A percentile compares a stretch with the other conserved stretches of the same genome.
phyloP scores from a whole-genome alignment of 148 eudicot genomes.

The Pharnaceum exiguum region DNA sequence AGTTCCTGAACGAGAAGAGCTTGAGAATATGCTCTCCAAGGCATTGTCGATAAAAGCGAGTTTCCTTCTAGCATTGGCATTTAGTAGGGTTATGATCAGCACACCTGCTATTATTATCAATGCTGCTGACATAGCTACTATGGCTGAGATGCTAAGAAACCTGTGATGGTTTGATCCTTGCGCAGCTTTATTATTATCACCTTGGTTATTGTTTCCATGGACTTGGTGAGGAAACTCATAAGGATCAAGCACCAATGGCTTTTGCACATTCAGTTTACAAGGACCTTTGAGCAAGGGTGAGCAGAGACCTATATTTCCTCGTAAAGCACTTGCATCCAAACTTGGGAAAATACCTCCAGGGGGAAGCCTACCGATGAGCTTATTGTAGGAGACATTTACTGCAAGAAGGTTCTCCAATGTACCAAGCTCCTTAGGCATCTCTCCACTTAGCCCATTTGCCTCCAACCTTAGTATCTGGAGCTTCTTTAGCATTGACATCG shows the following conservation, averaged over 20 bases:
- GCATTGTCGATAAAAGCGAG: conserved; percentile 56
- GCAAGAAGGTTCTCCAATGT: conserved; percentile 59
- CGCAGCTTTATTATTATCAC: background rate
- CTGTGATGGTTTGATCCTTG: conserved; percentile 30
- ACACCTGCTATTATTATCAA: conserved; percentile 61
- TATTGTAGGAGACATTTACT: conserved; percentile 77
- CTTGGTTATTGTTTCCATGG: conserved; percentile 32
- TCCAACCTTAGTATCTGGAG: conserved; percentile 81
- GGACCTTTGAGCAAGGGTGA: conserved; percentile 86
- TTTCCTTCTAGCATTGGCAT: conserved; percentile 63
- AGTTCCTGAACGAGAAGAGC: conserved; percentile 63
- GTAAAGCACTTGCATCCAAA: conserved; percentile 61
- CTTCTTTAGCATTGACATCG: conserved; percentile 56
- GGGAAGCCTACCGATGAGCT: conserved; percentile 81
- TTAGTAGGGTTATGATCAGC: conserved; percentile 52
- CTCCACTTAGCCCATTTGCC: conserved; percentile 73
- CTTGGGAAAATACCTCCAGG: conserved; percentile 59
- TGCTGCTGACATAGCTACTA: conserved; percentile 80
- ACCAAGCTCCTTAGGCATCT: conserved; percentile 80
- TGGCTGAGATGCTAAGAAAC: conserved; percentile 78
- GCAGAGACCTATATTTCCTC: conserved; percentile 83
- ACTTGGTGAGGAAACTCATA: conserved; percentile 42
- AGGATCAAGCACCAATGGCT: conserved; percentile 89
- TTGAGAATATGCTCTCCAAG: conserved; percentile 73
- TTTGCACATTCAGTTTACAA: conserved; percentile 76